These are phyloP conservation scores for Blastocystis sp. DNA, from an alignment of 352 stramenopile species.

Conservation along the genomic window DNA sequence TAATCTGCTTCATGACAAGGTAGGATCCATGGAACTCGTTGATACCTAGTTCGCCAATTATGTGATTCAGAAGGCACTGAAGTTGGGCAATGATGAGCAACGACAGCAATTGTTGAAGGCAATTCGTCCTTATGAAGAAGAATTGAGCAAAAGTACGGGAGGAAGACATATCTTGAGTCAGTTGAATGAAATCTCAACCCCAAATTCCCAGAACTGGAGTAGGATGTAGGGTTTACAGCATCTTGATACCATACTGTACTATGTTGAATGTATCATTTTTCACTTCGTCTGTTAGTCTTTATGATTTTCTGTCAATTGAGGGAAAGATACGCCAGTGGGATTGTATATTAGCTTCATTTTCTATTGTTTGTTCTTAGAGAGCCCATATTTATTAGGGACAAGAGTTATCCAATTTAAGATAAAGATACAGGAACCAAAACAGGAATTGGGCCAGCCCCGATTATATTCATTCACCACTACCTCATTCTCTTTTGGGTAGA, in stretches of 20 bases:
- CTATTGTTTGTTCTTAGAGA: slow-evolving; percentile 34
- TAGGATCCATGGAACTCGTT: not conserved
- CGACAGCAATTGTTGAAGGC: slow-evolving; percentile 84
- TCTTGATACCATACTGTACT: slow-evolving; percentile 58
- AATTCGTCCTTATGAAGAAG: slow-evolving; percentile 84
- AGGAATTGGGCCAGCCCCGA: not conserved
- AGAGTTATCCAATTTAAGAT: not conserved
- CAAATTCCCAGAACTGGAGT: not conserved
- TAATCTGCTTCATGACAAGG: slow-evolving; percentile 63
- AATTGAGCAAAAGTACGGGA: slow-evolving; percentile 56
- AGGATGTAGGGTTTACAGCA: not conserved
- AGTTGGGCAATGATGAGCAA: slow-evolving; percentile 84
- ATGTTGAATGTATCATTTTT: slow-evolving; percentile 43
- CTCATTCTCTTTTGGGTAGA: slow-evolving; percentile 12
- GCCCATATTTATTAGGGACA: not conserved
- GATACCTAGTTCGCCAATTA: slow-evolving; percentile 91
- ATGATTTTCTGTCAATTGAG: not conserved
- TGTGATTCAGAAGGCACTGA: slow-evolving; percentile 89
- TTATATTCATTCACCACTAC: slow-evolving; percentile 8
- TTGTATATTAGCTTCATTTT: slow-evolving; percentile 60
- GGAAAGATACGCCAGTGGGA: slow-evolving; percentile 13
- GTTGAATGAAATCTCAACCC: slow-evolving; percentile 51
- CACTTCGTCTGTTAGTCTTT: not conserved
- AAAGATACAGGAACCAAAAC: not conserved
- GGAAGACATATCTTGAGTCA: slow-evolving; percentile 56